A percentile compares a stretch with the other conserved stretches of the same genome.
phyloP scores from a whole-genome alignment of 208 protist genomes.

The Trypanosoma conorhini region DNA sequence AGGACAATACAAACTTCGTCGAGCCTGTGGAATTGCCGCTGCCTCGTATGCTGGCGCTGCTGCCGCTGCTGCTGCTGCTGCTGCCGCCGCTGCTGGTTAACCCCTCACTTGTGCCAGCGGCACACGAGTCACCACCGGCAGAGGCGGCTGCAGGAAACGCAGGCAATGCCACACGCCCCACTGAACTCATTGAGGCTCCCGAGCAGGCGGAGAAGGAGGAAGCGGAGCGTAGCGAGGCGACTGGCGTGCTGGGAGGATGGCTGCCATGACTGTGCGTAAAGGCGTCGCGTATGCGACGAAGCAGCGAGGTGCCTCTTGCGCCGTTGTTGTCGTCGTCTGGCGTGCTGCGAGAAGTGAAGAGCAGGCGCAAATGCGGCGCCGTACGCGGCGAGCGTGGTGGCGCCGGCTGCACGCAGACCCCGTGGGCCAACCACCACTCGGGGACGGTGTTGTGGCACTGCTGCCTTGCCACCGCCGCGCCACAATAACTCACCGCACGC shows the following conservation, averaged over 20 bases:
- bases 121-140: background rate
- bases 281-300: conserved; percentile 4
- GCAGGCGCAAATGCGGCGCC: conserved; percentile 11
- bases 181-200: background rate
- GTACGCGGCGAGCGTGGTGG: background rate
- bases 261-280: background rate
- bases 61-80: background rate
- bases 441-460: conserved; percentile 27
- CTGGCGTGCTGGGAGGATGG: background rate
- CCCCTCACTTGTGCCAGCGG: background rate
- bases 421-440: conserved; percentile 14
- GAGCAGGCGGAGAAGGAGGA: background rate
- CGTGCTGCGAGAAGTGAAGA: conserved; percentile 11
- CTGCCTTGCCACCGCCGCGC: background rate
- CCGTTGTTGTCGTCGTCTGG: background rate
- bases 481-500: conserved; percentile 2
- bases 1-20: background rate
- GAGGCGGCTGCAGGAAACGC: too few relatives aligned
- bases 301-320: background rate
- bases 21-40: background rate
- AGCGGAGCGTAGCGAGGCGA: too few relatives aligned
- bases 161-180: background rate
- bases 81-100: background rate
- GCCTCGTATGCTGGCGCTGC: background rate
- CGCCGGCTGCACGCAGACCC: background rate